A percentile compares a stretch with the other conserved stretches of the same genome.
These are phyloP conservation scores for Styphnolobium japonicum DNA, from an alignment of 306 rosid species.

Conservation along the genomic window DNA sequence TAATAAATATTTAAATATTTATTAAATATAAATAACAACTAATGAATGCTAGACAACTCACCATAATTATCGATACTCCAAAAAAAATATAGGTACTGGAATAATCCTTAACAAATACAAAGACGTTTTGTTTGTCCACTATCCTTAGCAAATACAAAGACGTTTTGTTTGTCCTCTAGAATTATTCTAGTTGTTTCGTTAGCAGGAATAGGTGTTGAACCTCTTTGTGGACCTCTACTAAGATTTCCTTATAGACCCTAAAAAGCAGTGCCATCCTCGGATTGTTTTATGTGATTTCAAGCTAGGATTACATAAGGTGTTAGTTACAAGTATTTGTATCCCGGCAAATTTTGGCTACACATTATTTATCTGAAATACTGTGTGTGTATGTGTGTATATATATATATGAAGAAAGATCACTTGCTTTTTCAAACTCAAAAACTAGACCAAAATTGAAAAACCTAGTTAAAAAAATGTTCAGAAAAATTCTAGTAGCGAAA, in stretches of 20 bases:
- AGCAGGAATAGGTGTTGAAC: neutral
- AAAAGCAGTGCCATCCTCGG: neutral
- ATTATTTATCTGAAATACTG: neutral
- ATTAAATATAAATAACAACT: too few relatives aligned
- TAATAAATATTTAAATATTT: too few relatives aligned
- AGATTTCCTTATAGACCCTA: neutral
- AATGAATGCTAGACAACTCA: too few relatives aligned
- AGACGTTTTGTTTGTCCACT: neutral
- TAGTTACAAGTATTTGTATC: too few relatives aligned
- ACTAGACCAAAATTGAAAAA: neutral
- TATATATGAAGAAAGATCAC: neutral
- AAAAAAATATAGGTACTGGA: too few relatives aligned
- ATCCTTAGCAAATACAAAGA: too few relatives aligned
- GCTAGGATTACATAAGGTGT: neutral
- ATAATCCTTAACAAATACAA: too few relatives aligned
- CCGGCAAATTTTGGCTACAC: too few relatives aligned
- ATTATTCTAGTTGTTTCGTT: neutral
- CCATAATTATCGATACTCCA: too few relatives aligned
- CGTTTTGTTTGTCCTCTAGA: neutral
- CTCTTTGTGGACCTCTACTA: neutral
- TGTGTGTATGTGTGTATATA: too few relatives aligned
- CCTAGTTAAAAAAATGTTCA: neutral
- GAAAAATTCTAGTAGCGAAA: neutral
- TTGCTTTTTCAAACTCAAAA: neutral
- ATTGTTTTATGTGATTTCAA: neutral